Base-by-base conservation (phyloP, 768 basidiomycete genomes). In the Termitomyces bulborhizus region DNA sequence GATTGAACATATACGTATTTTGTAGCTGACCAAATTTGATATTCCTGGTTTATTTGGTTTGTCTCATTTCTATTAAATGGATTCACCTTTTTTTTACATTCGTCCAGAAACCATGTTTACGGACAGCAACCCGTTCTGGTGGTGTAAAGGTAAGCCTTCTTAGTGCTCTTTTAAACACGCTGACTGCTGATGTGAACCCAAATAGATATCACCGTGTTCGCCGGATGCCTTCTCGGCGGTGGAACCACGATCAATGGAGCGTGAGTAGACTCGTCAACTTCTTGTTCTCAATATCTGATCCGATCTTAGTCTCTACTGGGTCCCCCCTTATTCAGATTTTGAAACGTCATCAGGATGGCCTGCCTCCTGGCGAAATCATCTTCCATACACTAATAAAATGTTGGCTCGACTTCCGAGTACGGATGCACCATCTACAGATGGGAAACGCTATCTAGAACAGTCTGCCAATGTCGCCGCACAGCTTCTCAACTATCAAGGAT, bases 171-270 rank as follows among this genome's bases (percentile, higher is more conserved):
- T 16, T 15, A 4, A 49, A 37, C 24, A 39, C 24, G 16, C 18
- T 31, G 5, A 29, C 11, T 6, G 27, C 18, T 36, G 43, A 27
- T n/a, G 12, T 4, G n/a, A 18, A 15, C 4, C 32, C 29, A n/a
- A 44, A 29, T 34, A 77, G 84, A 85, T 65, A 69, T 83, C 56
- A 82, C 72, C 26, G 76, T 79, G 26, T 86, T 84, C 65, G 84
- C 83, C 24, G 84, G 83, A 32, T 86, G 84, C 64, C 64, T 85
- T 32, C 63, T 85, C 18, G 84, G 84, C 54, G 84, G 84, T 18
- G 84, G 83, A 37, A 81, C 80, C 5, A 74, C 83, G 2, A 73
- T 86, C 61, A 85, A 86, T 65, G 84, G 82, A 67, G 82, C 78
- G 81, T 82, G 60, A 64, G 80, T 69, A 24, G 29, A 6, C 31